Evolutionary conservation across 352 stramenopile genomes (phyloP).

Genomic region (Phytophthora gonapodyides): DNA sequence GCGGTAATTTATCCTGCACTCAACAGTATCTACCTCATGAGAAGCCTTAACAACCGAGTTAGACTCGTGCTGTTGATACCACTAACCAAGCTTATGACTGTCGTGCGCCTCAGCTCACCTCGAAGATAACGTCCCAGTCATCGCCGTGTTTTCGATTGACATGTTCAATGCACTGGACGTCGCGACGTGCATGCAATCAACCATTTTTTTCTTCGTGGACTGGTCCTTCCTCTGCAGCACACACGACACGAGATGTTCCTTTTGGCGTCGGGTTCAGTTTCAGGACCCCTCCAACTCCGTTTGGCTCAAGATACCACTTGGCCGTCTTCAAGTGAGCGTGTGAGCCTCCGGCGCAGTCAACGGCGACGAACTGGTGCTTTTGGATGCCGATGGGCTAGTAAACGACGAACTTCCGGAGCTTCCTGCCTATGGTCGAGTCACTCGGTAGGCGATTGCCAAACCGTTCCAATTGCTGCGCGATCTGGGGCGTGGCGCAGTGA

Average conservation of each 20-base stretch:
- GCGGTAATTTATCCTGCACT: no score
- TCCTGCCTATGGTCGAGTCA: neutral
- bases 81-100: no score
- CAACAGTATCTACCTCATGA: no score
- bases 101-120: no score
- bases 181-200: no score
- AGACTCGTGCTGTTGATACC: no score
- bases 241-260: constrained; percentile 12
- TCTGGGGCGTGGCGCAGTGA: constrained; percentile 35
- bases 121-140: no score
- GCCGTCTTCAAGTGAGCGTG: constrained; percentile 26
- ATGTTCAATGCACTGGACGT: no score
- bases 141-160: no score
- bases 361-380: constrained; percentile 32
- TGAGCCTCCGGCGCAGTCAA: constrained; percentile 27
- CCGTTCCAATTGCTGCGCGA: constrained; percentile 32
- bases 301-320: constrained; percentile 28
- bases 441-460: constrained; percentile 14
- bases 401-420: constrained; percentile 26
- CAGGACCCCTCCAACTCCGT: constrained; percentile 26
- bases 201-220: neutral
- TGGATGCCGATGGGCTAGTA: constrained; percentile 11
- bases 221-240: constrained; percentile 4
- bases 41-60: no score
- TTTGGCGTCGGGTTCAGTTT: constrained; percentile 14